Evolutionary conservation across 1,284 basidiomycete genomes (phyloP).

Genomic region (Macrocystidia cucumis): DNA sequence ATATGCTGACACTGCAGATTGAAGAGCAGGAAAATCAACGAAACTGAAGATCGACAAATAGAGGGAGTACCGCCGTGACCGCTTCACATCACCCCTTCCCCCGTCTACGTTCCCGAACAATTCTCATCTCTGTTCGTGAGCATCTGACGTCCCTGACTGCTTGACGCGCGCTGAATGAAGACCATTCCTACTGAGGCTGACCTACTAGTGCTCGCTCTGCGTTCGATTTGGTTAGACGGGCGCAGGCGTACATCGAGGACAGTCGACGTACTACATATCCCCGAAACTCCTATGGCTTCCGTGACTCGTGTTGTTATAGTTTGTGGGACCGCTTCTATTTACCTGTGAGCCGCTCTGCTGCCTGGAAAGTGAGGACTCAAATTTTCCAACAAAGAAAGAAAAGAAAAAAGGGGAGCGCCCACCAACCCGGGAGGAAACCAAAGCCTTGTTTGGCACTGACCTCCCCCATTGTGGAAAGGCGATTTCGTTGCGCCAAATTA

Average conservation of each 20-base stretch:
- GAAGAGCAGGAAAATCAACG: too few species aligned
- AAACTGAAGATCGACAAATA: too few species aligned
- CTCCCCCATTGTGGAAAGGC: neutral
- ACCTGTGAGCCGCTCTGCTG: conserved; percentile 12
- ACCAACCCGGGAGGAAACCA: conserved; percentile 43
- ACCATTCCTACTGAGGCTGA: conserved; percentile 17
- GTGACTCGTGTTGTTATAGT: conserved; percentile 5
- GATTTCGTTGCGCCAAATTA: too few species aligned
- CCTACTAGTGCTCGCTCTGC: conserved; percentile 24
- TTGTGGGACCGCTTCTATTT: neutral
- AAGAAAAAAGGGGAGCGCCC: conserved; percentile 8
- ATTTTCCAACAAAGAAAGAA: neutral
- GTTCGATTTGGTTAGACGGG: conserved; percentile 7
- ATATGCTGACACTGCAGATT: too few species aligned
- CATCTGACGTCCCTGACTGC: conserved; percentile 18
- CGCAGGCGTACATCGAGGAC: neutral
- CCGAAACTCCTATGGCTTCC: conserved; percentile 25
- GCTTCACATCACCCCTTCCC: conserved; percentile 41
- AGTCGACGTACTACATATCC: conserved; percentile 12
- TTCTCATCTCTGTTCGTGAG: conserved; percentile 20
- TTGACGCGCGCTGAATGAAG: too few species aligned
- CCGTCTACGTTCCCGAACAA: conserved; percentile 32
- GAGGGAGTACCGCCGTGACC: conserved; percentile 17
- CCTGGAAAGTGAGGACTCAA: neutral
- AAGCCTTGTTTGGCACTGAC: conserved; percentile 28